Conservation (phyloP, 2,329 filamentous ascomycete species). For the Beauveria varroae region DNA sequence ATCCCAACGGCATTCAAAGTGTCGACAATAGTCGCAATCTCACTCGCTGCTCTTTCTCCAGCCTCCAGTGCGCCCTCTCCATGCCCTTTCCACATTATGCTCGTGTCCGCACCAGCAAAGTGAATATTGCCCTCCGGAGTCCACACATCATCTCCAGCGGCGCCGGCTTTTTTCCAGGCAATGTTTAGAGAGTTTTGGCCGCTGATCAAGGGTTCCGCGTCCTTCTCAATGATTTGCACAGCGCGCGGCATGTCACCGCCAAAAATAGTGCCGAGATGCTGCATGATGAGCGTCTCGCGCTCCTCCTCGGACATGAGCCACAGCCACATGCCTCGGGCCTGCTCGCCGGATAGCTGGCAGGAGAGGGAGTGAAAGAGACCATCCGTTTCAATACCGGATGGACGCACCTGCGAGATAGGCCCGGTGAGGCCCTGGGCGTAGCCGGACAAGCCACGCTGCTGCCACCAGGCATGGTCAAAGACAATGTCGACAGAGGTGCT, state of each 20-base stretch:
- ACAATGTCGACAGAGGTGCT: constrained; percentile 13
- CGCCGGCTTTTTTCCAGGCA: constrained; percentile 11
- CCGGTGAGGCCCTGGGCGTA: constrained; percentile 13
- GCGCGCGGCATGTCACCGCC: constrained; percentile 12
- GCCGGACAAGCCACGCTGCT: constrained; percentile 15
- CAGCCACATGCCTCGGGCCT: constrained; percentile 14
- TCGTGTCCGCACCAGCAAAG: constrained; percentile 17
- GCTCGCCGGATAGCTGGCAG: constrained; percentile 16
- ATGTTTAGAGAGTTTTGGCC: constrained; percentile 13
- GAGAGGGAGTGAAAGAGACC: constrained; percentile 13
- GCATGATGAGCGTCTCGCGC: constrained; percentile 9
- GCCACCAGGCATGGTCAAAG: constrained; percentile 19
- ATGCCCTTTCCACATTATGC: constrained; percentile 17
- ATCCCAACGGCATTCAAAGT: neutral
- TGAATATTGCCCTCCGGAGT: constrained; percentile 15
- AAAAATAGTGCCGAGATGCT: constrained; percentile 12
- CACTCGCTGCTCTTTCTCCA: constrained; percentile 14
- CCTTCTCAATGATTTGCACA: constrained; percentile 8
- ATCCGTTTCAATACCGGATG: constrained; percentile 12
- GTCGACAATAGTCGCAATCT: constrained; percentile 8
- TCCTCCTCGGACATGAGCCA: constrained; percentile 9
- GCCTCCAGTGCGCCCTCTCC: constrained; percentile 18
- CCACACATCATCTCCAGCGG: constrained; percentile 11
- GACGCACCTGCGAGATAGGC: constrained; percentile 14
- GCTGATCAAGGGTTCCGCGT: constrained; percentile 3